Evolutionary conservation across 306 rosid genomes (phyloP), one percentile per base, ranked within the genome.

Genomic region (Gleditsia sinensis): DNA sequence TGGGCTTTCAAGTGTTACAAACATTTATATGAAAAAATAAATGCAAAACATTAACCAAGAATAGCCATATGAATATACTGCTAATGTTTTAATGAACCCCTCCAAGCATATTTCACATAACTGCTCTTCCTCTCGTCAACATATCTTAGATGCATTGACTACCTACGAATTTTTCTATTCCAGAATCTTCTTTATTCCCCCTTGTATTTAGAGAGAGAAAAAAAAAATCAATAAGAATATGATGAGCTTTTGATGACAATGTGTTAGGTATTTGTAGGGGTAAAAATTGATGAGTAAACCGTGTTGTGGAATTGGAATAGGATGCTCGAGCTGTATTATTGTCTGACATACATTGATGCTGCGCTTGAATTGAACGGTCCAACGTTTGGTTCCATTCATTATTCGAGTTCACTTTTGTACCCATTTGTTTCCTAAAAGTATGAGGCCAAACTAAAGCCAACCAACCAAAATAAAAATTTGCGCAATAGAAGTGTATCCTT

Each of bases 401-500:
- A 46, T 60, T 64, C n/a, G 63, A 40, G 57, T 50, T 64, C 21
- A 43, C 64, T 60, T 67, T 25, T 45, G 55, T 60, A 71, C 46
- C 76, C 51, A 4, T 73, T 72, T 63, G 68, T 36, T 74, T 37
- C 55, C 23, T 73, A 45, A 72, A 66, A 45, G 49, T 75, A 16
- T 55, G 43, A 4, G 49, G 27, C 57, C 25, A 36, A 77, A 39
- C 7, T 25, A 49, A 51, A 53, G 75, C 28, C 6, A 60, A 50
- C 46, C 45, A 36, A 30, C 54, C 39, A 71, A 54, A 46, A 45
- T 1, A 28, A 17, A 13, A 43, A 36, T 3, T n/a, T 12, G 32
- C 17, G 12, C 13, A 0, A 32, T 14, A 17, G 37, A 28, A 28
- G 27, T 16, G 20, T 8, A 5, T 28, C 39, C 64, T 30, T 58